These are phyloP conservation scores for Laguncularia racemosa DNA, from an alignment of 345 rosid species.

Conservation along the genomic window DNA sequence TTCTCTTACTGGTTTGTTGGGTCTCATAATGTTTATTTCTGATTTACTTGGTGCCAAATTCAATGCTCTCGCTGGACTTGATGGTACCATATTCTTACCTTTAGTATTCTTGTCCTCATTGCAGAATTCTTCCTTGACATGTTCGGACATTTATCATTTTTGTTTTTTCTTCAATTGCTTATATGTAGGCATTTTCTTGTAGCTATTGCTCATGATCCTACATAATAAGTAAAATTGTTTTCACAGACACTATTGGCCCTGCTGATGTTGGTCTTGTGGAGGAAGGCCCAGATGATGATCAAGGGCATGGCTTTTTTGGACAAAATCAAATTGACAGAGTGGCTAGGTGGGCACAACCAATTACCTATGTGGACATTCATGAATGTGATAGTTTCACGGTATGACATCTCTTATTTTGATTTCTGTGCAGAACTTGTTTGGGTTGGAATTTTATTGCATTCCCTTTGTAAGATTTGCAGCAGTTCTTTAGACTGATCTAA, in stretches of 20 bases:
- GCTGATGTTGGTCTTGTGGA: slow-evolving; percentile 76
- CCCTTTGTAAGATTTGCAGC: too few relatives aligned
- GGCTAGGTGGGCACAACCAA: slow-evolving; percentile 86
- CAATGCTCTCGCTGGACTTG: too few relatives aligned
- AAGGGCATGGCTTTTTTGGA: slow-evolving; percentile 74
- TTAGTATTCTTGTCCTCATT: too few relatives aligned
- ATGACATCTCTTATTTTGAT: slow-evolving; percentile 6
- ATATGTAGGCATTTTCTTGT: not conserved
- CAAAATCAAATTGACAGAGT: slow-evolving; percentile 36
- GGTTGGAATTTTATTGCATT: too few relatives aligned
- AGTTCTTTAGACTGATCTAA: too few relatives aligned
- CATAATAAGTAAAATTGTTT: slow-evolving; percentile 3
- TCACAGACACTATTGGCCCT: slow-evolving; percentile 65
- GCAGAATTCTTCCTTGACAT: too few relatives aligned
- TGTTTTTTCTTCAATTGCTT: too few relatives aligned
- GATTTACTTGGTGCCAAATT: too few relatives aligned
- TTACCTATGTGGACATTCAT: slow-evolving; percentile 65
- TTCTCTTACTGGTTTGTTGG: too few relatives aligned
- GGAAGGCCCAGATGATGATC: slow-evolving; percentile 66
- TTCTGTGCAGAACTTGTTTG: not conserved
- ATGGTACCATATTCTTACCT: too few relatives aligned
- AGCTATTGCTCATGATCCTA: not conserved
- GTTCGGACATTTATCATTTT: too few relatives aligned
- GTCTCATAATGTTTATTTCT: too few relatives aligned
- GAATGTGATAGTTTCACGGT: slow-evolving; percentile 75